Conservation (phyloP, 2,329 filamentous ascomycete genomes). For the Dothideomycetes sp. region DNA sequence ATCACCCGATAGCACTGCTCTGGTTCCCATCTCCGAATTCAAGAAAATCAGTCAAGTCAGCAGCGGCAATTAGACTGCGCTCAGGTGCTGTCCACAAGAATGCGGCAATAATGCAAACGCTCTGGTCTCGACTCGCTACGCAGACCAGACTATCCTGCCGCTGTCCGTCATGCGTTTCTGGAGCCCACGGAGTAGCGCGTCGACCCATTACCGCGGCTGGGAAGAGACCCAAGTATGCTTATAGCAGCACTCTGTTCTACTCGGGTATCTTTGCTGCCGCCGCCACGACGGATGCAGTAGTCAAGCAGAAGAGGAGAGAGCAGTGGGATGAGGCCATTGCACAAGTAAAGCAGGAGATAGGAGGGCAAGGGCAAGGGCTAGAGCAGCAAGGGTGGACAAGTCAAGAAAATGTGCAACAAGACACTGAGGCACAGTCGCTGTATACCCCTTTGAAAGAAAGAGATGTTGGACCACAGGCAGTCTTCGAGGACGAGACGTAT, state of each 20-base stretch:
- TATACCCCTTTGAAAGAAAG: too few species aligned
- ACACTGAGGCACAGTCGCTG: too few species aligned
- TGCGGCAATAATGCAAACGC: conserved; percentile 46
- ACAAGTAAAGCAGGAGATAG: conserved; percentile 39
- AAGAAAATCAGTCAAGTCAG: neutral
- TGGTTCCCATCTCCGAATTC: neutral
- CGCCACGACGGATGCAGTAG: conserved; percentile 48
- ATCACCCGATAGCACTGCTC: neutral
- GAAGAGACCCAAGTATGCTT: conserved; percentile 38
- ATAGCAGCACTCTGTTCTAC: conserved; percentile 52
- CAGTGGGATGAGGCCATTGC: conserved; percentile 53
- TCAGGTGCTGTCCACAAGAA: too few species aligned
- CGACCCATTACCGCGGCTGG: conserved; percentile 40
- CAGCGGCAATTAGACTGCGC: too few species aligned
- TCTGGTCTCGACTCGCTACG: conserved; percentile 54
- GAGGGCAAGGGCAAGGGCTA: conserved; percentile 19
- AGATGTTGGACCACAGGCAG: conserved; percentile 2
- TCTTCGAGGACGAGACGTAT: conserved; percentile 1
- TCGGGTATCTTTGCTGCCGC: conserved; percentile 57
- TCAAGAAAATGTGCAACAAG: conserved; percentile 1
- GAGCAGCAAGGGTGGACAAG: neutral
- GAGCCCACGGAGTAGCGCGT: conserved; percentile 33
- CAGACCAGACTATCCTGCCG: conserved; percentile 50
- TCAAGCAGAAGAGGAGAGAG: conserved; percentile 46
- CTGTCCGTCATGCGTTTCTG: conserved; percentile 47